These are phyloP conservation scores for Carex myosuroides DNA, from an alignment of 176 grass and related monocot species.

Conservation along the genomic window DNA sequence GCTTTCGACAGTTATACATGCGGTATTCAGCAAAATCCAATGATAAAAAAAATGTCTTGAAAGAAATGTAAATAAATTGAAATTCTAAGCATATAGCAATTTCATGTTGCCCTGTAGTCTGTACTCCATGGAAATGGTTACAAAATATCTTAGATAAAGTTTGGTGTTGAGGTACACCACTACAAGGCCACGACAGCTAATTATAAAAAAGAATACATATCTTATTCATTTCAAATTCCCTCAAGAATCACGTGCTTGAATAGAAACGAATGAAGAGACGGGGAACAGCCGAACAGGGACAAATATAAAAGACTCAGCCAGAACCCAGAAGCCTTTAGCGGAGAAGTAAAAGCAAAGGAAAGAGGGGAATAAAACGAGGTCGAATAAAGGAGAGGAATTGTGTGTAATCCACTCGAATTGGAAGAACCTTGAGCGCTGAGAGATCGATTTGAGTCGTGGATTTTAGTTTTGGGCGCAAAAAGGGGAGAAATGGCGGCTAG, in stretches of 20 bases:
- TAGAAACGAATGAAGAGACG: not conserved
- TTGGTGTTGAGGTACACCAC: not conserved
- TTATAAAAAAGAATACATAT: not conserved
- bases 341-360: not conserved
- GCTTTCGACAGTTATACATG: no score
- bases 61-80: no score
- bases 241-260: slow-evolving; percentile 21
- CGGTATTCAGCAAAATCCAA: no score
- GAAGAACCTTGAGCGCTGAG: not conserved
- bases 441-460: slow-evolving; percentile 11
- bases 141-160: not conserved
- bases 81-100: not conserved
- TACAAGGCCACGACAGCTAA: slow-evolving; percentile 13
- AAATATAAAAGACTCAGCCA: slow-evolving; percentile 17
- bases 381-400: not conserved
- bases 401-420: no score
- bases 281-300: not conserved
- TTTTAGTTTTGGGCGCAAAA: not conserved
- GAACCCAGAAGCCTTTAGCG: no score
- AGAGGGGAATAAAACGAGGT: not conserved
- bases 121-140: not conserved
- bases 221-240: slow-evolving; percentile 13
- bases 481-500: slow-evolving; percentile 39
- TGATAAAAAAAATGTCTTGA: no score
- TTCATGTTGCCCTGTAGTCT: not conserved